Conservation (phyloP, 1,284 basidiomycete species). For the Amylostereum areolatum region DNA sequence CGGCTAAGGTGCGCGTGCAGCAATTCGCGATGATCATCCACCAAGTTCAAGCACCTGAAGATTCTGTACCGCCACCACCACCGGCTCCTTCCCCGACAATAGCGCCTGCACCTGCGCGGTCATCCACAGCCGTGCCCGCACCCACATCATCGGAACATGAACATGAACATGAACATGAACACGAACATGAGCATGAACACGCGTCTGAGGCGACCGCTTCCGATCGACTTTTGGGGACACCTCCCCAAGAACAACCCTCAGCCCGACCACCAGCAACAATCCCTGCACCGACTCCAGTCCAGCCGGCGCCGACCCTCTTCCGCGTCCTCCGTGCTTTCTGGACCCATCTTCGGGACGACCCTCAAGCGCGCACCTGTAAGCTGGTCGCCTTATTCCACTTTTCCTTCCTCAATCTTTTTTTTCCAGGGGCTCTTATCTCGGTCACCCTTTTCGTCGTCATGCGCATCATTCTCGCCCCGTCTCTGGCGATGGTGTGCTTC, state of each 20-base stretch:
- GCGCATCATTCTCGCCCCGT: conserved; percentile 68
- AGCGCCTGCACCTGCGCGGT: conserved; percentile 14
- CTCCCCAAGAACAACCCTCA: background rate
- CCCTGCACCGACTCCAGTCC: conserved; percentile 18
- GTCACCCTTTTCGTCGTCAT: conserved; percentile 65
- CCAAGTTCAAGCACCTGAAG: conserved; percentile 79
- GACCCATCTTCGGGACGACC: conserved; percentile 58
- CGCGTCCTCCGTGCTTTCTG: conserved; percentile 43
- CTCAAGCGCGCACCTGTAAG: conserved; percentile 67
- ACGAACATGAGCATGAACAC: too few species aligned
- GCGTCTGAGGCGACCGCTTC: background rate
- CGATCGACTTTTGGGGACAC: background rate
- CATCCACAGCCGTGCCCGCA: conserved; percentile 17
- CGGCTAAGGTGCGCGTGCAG: conserved; percentile 30
- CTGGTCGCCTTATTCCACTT: too few species aligned
- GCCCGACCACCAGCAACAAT: conserved; percentile 11
- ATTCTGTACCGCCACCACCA: conserved; percentile 28
- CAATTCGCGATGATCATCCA: conserved; percentile 79
- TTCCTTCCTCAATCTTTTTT: conserved; percentile 1
- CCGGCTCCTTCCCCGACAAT: conserved; percentile 20
- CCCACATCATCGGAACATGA: too few species aligned
- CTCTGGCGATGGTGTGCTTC: conserved; percentile 68
- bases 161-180: too few species aligned
- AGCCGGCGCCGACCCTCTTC: conserved; percentile 18
- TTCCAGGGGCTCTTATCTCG: conserved; percentile 59